Conservation (phyloP, 2,329 filamentous ascomycete genomes). For the Pseudogymnoascus sp. region DNA sequence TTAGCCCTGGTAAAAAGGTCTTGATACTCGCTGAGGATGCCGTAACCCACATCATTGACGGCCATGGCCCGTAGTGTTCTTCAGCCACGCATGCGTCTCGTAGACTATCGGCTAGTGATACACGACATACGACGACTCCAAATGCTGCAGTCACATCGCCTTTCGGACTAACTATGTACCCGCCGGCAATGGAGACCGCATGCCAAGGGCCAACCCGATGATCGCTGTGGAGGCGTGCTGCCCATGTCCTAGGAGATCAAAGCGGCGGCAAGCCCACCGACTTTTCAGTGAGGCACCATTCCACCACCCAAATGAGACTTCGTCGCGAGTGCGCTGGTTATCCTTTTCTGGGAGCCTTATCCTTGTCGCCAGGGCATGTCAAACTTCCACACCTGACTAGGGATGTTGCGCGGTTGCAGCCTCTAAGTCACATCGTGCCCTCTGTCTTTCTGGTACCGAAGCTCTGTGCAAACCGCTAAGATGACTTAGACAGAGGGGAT, state of each 20-base stretch:
- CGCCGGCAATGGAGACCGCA: neutral
- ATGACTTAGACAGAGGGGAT: neutral
- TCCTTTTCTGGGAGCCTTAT: neutral
- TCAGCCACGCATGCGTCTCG: neutral
- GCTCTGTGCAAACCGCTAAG: conserved; percentile 1
- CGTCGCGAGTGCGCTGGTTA: neutral
- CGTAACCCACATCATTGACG: neutral
- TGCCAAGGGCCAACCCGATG: neutral
- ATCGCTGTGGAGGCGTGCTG: neutral
- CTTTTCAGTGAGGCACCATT: neutral
- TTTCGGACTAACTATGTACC: neutral
- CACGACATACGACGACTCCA: neutral
- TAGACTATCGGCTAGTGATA: neutral
- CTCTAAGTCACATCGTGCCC: conserved; percentile 3
- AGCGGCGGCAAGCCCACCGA: neutral
- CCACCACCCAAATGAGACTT: neutral
- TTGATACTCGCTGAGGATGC: neutral
- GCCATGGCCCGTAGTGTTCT: neutral
- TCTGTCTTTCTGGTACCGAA: neutral
- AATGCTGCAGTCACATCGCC: neutral
- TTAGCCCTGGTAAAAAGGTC: neutral
- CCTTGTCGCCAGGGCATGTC: neutral
- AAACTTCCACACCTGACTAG: neutral
- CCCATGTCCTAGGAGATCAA: neutral
- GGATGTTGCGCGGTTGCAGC: neutral